Conservation (phyloP, 2,329 filamentous ascomycete species). For the Colletotrichum sidae region DNA sequence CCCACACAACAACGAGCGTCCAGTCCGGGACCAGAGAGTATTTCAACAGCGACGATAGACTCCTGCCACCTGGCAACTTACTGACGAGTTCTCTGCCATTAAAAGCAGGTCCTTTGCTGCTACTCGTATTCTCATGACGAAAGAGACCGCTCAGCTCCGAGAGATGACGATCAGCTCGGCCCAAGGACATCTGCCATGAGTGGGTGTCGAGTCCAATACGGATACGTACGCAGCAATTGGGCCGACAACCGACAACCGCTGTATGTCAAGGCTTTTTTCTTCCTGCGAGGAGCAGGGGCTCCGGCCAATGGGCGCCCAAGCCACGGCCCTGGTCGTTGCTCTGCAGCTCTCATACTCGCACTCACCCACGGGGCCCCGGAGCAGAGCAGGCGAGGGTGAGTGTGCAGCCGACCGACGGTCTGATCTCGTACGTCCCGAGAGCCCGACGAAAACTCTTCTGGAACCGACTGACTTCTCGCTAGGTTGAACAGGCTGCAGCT, state of each 20-base stretch:
- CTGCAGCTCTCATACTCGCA: constrained; percentile 6
- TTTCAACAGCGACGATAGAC: no score
- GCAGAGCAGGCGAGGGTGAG: neutral
- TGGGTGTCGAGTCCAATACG: no score
- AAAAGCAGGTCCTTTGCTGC: no score
- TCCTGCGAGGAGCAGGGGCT: neutral
- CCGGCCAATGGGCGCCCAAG: constrained; percentile 18
- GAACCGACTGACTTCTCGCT: constrained; percentile 18
- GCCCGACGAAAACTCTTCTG: constrained; percentile 3
- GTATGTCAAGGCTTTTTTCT: neutral
- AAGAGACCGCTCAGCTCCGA: no score
- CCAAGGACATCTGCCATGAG: no score
- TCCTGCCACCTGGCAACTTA: no score
- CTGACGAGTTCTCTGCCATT: no score
- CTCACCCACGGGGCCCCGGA: constrained; percentile 12
- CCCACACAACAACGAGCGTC: neutral
- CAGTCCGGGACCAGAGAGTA: no score
- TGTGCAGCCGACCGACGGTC: neutral
- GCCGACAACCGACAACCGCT: no score
- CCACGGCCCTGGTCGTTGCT: constrained; percentile 10
- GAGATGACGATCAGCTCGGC: no score
- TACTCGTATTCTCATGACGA: no score
- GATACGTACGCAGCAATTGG: neutral
- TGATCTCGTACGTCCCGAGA: constrained; percentile 9
- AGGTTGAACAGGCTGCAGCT: neutral